Percentiles rank a stretch among this genome's conserved stretches.
phyloP scores from a whole-genome alignment of 345 rosid species.

The Eucalyptus guilfoylei region DNA sequence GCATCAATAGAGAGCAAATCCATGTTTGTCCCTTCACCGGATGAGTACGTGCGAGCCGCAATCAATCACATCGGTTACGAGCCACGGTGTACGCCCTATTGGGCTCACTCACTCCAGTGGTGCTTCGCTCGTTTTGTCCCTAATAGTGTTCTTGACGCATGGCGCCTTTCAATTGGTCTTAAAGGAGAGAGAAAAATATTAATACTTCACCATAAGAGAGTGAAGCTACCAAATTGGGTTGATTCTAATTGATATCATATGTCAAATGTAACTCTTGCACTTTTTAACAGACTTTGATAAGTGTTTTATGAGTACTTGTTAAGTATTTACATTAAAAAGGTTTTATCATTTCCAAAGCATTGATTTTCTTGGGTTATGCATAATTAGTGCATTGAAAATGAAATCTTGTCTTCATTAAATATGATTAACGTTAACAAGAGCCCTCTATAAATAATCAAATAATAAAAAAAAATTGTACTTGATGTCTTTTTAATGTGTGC shows the following conservation, averaged over 20 bases:
- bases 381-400: background rate
- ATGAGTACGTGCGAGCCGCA: slow-evolving; percentile 46
- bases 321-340: background rate
- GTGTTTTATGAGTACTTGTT: background rate
- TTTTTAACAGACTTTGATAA: background rate
- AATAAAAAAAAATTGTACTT: no score
- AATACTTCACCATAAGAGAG: background rate
- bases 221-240: background rate
- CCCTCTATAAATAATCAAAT: background rate
- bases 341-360: background rate
- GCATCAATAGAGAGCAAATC: slow-evolving; percentile 39
- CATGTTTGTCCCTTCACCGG: slow-evolving; percentile 45
- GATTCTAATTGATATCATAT: background rate
- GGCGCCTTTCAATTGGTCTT: slow-evolving; percentile 79
- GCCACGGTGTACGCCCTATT: slow-evolving; percentile 56
- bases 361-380: background rate
- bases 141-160: slow-evolving; percentile 35
- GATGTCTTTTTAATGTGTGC: background rate
- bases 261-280: background rate
- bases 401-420: background rate
- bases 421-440: background rate
- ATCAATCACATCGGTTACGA: slow-evolving; percentile 45
- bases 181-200: slow-evolving; percentile 15
- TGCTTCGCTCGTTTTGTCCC: slow-evolving; percentile 39
- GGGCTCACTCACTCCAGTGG: slow-evolving; percentile 86